Evolutionary conservation across 2,329 filamentous ascomycete species (phyloP), one percentile per base, ranked within the genome.

Genomic region (Diaporthe aspalathi): DNA sequence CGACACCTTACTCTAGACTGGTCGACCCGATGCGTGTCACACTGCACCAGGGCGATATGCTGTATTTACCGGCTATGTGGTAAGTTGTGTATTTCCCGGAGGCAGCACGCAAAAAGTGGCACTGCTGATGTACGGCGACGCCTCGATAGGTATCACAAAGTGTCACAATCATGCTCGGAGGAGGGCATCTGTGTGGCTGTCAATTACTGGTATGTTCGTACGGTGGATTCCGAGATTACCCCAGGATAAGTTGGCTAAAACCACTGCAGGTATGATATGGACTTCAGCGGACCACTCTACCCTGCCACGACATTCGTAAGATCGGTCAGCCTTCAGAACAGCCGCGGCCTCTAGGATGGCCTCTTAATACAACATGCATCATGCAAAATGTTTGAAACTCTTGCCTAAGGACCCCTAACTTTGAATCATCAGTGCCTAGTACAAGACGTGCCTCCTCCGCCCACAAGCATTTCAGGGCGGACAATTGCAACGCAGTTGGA

Each of bases 51-150:
- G 93, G 93, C 0, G 93, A 96, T 78, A 93, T 96, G 90, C 80
- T 96, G 20, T 96, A 96, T 81, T 83, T 96, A 38, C 93, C 93
- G 8, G 90, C 92, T 7, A 88, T 95, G 85, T 96, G 93, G 93
- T 93, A 74, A 79, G 85, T 78, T 53, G 29, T 53, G 40, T 20
- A 49, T 8, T 20, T 40, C 24, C 20, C 29, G 4, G 14, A 12
- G 60, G 22, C 29, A 11, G 3, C 24, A 22, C 32, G 27, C 16
- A 45, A 43, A 32, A 14, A 47, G 8, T n/a, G 43, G 38, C 49
- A 17, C 12, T 53, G 50, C 32, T 45, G 29, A 52, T 9, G 62
- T 67, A 70, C 27, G 12, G 7, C 17, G 38, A 17, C n/a, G 16
- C 22, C 49, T 24, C 52, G 20, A 27, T 56, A 89, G 89, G 89